Conservation (phyloP, 331 rosid genomes). For the Rosa hybrid region DNA sequence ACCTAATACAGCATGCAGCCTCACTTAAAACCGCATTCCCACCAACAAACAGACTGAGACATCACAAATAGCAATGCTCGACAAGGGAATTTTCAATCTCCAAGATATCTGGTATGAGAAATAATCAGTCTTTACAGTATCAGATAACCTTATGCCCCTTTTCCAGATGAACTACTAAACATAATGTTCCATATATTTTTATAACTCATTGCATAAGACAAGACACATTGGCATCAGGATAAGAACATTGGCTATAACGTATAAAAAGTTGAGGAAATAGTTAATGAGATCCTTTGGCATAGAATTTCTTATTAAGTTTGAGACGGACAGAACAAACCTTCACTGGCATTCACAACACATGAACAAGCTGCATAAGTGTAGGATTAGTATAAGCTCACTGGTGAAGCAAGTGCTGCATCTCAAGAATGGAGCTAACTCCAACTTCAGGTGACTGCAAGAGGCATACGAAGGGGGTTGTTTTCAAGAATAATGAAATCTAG, state of each 20-base stretch:
- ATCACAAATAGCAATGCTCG: background rate
- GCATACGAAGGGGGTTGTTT: background rate
- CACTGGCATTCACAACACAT: background rate
- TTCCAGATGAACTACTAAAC: background rate
- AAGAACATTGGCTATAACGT: no score
- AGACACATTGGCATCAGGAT: no score
- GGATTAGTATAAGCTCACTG: background rate
- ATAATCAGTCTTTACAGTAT: background rate
- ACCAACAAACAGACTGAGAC: background rate
- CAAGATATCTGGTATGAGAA: no score
- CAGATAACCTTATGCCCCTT: background rate
- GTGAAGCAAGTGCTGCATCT: conserved; percentile 63
- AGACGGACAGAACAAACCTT: background rate
- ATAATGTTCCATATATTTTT: background rate
- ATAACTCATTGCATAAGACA: no score
- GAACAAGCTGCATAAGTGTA: background rate
- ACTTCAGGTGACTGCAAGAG: conserved; percentile 59
- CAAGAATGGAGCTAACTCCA: conserved; percentile 59
- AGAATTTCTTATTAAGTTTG: background rate
- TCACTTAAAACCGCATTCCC: background rate
- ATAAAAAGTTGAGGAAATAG: background rate
- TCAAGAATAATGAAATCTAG: no score
- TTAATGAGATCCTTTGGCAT: no score
- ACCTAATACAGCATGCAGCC: no score
- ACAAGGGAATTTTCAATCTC: no score